Evolutionary conservation across 2,329 filamentous ascomycete species (phyloP).

Genomic region (Ceratocystis destructans): DNA sequence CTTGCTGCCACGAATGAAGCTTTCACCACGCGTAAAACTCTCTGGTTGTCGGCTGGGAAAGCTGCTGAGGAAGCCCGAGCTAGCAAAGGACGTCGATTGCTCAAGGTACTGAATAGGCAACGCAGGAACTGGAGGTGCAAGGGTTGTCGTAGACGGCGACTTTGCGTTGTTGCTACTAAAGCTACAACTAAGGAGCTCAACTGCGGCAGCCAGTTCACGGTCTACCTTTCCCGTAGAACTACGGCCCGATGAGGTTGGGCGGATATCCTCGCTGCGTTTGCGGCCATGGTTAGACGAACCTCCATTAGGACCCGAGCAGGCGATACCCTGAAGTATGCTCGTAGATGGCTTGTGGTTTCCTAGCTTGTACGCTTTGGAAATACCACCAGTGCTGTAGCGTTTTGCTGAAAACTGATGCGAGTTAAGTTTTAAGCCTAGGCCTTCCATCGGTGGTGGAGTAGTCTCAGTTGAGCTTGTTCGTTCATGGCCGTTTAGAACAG

Average conservation of each 20-base stretch:
- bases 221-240: slow-evolving; percentile 68
- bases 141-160: slow-evolving; percentile 41
- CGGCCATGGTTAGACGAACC: slow-evolving; percentile 41
- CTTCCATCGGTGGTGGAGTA: slow-evolving; percentile 67
- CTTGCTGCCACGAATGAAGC: slow-evolving; percentile 27
- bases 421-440: slow-evolving; percentile 39
- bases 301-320: slow-evolving; percentile 27
- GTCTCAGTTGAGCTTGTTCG: slow-evolving; percentile 78
- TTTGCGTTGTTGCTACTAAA: slow-evolving; percentile 60
- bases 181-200: slow-evolving; percentile 81
- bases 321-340: slow-evolving; percentile 36
- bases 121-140: slow-evolving; percentile 77
- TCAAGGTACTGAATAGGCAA: slow-evolving; percentile 69
- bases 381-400: slow-evolving; percentile 44
- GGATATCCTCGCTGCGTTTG: slow-evolving; percentile 60
- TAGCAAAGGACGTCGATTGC: slow-evolving; percentile 42
- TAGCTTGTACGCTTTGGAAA: slow-evolving; percentile 74
- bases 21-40: slow-evolving; percentile 49
- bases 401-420: slow-evolving; percentile 39
- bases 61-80: slow-evolving; percentile 49
- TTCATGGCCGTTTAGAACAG: slow-evolving; percentile 64
- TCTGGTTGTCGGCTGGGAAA: slow-evolving; percentile 47
- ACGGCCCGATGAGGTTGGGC: slow-evolving; percentile 66
- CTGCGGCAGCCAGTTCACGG: slow-evolving; percentile 74
- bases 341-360: slow-evolving; percentile 33